A percentile compares a stretch with the other conserved stretches of the same genome.
Evolutionary conservation across 495 filamentous ascomycete genomes (phyloP).

Genomic region (Daldinia decipiens): DNA sequence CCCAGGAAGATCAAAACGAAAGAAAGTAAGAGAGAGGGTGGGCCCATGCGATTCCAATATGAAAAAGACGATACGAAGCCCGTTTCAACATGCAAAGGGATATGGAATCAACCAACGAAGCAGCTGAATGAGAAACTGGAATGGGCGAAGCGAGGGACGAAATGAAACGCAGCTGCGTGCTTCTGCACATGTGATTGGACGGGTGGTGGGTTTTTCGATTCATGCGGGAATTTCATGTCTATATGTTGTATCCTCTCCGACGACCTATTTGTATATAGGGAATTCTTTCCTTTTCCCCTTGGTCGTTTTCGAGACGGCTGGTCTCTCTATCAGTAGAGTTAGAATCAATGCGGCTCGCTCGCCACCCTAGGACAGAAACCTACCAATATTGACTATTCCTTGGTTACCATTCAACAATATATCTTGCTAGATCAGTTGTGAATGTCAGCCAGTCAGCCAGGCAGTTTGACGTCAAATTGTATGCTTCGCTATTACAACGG

Average conservation of each 20-base stretch:
- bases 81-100: slow-evolving; percentile 14
- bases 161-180: background rate
- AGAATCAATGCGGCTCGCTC: slow-evolving; percentile 36
- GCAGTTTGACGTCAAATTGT: background rate
- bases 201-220: slow-evolving; percentile 12
- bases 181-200: slow-evolving; percentile 11
- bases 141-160: slow-evolving; percentile 4
- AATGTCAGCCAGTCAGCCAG: background rate
- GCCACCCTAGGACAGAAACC: slow-evolving; percentile 20
- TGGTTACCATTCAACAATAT: background rate
- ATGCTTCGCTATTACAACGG: background rate
- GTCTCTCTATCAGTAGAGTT: slow-evolving; percentile 30
- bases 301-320: slow-evolving; percentile 8
- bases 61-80: background rate
- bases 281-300: slow-evolving; percentile 9
- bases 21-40: background rate
- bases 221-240: slow-evolving; percentile 19
- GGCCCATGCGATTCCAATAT: background rate
- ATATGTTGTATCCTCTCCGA: slow-evolving; percentile 17
- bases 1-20: background rate
- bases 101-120: background rate
- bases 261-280: slow-evolving; percentile 29
- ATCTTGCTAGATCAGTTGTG: background rate
- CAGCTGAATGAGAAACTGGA: background rate
- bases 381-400: background rate